Percentiles rank a stretch among this genome's conserved stretches.
Conservation (phyloP, 805 yeast species). For the Ogataea henricii region DNA sequence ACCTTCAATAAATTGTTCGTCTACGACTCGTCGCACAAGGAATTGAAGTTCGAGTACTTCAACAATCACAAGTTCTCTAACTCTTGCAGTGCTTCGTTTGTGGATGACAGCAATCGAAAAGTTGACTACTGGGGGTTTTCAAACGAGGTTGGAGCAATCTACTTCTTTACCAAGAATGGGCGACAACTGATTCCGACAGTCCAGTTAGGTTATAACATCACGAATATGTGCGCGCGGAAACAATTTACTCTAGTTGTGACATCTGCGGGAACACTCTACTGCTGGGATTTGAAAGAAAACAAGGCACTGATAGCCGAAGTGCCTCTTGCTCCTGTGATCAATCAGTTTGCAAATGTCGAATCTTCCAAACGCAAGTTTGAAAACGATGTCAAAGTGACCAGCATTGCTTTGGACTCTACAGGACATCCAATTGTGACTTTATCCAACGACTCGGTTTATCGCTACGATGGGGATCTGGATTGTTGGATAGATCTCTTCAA, state of each 20-base stretch:
- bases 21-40: constrained; percentile 23
- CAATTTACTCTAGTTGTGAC: constrained; percentile 47
- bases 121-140: constrained; percentile 57
- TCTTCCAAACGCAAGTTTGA: constrained; percentile 26
- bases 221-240: constrained; percentile 38
- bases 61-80: constrained; percentile 42
- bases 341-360: constrained; percentile 34
- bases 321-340: constrained; percentile 56
- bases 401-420: constrained; percentile 28
- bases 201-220: constrained; percentile 52
- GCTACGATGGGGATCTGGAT: constrained; percentile 43
- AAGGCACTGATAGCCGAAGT: constrained; percentile 43
- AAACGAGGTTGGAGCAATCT: constrained; percentile 59
- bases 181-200: constrained; percentile 46
- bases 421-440: constrained; percentile 48
- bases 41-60: constrained; percentile 43
- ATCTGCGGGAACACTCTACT: constrained; percentile 49
- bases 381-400: constrained; percentile 22
- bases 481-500: constrained; percentile 54
- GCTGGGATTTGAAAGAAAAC: constrained; percentile 46
- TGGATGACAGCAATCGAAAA: constrained; percentile 42
- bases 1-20: constrained; percentile 31
- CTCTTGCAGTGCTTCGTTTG: constrained; percentile 31
- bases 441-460: constrained; percentile 41
- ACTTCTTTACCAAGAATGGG: constrained; percentile 49